Evolutionary conservation across 805 yeast species (phyloP), one percentile per base, ranked within the genome.

Genomic region (Scheffersomyces coipomensis): DNA sequence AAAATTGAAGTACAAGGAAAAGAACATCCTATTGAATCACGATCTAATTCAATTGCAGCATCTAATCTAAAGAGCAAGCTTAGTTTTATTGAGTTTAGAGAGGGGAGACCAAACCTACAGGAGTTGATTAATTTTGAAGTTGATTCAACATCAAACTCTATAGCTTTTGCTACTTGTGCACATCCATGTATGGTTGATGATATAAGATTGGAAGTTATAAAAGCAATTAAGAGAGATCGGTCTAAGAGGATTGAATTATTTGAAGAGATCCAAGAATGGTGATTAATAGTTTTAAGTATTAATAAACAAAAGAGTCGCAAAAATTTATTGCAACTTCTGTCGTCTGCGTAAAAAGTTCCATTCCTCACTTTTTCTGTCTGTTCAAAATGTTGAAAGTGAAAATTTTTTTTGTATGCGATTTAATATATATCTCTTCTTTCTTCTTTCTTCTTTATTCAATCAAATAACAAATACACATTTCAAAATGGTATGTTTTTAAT

Each of bases 151-250:
- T 40, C 43, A 11, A 72, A 73, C 5, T 50, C 75, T 6, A 40
- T 70, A 31, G 77, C 75, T 2, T 56, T 75, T 44, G 71, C 68
- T 38, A 64, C 68, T 8, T 75, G 80, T 60, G 77, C 73, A n/a
- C 73, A 72, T 50, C 64, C 66, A 22, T 43, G 54, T 30, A 62
- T 73, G 64, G 69, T 62, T 29, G 68, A 62, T 39, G 57, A 54
- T 13, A 36, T 53, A 38, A 51, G 69, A 44, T 44, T 43, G 27
- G 43, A 53, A 1, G 53, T 62, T 18, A 53, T 46, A 13, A 42
- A 52, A 33, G 49, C 49, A 44, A 48, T 64, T 46, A 25, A 34
- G 19, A 46, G 46, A 19, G 45, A 47, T 22, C 42, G 52, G n/a
- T 49, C 51, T 38, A 47, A 56, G 30, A 49, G 67, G 34, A 59